Conservation (phyloP, 768 basidiomycete species). For the Podaxis sp. region DNA sequence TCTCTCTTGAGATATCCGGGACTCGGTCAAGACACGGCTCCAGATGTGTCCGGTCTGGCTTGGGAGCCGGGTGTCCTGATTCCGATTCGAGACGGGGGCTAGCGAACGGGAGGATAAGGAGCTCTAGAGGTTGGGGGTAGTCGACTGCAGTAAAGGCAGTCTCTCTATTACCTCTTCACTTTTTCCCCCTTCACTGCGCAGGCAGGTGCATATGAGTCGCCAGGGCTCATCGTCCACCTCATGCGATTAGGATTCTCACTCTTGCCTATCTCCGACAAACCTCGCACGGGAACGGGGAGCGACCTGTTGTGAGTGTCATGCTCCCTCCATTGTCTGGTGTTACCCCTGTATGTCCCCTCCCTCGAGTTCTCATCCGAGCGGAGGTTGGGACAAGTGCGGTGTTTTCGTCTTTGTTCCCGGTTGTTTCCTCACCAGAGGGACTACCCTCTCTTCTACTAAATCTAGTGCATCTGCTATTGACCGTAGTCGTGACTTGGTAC, state of each 20-base stretch:
- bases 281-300: neutral
- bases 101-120: no score
- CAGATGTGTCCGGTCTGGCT: neutral
- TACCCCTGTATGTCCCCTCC: neutral
- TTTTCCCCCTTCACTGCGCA: neutral
- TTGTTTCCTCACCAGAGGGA: neutral
- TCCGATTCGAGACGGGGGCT: conserved; percentile 2
- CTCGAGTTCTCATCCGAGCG: neutral
- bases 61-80: neutral
- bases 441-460: neutral
- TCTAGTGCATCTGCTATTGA: neutral
- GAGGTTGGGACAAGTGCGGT: neutral
- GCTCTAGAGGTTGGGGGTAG: neutral
- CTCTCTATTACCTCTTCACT: neutral
- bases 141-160: neutral
- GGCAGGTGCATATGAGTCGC: neutral
- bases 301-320: neutral
- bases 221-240: neutral
- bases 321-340: neutral
- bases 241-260: neutral
- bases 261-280: neutral
- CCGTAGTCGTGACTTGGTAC: neutral
- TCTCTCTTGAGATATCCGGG: neutral
- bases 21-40: neutral
- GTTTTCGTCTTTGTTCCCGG: no score